These are phyloP conservation scores for Arxiozyma heterogenica DNA, from an alignment of 1,139 yeast species.

Conservation along the genomic window DNA sequence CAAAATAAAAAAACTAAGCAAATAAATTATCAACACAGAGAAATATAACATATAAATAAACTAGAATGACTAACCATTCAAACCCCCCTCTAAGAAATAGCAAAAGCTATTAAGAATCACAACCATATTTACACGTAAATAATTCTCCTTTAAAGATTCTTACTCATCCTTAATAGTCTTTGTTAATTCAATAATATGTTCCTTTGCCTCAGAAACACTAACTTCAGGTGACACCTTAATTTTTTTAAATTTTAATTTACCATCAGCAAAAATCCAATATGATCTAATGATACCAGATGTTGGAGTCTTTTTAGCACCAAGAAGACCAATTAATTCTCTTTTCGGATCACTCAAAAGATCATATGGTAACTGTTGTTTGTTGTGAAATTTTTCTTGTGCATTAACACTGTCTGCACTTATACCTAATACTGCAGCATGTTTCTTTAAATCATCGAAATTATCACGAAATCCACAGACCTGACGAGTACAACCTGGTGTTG, in stretches of 20 bases:
- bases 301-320: constrained; percentile 74
- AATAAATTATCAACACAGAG: background rate
- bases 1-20: background rate
- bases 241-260: constrained; percentile 54
- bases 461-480: constrained; percentile 87
- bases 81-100: too few relatives aligned
- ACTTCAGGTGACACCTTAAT: constrained; percentile 72
- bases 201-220: constrained; percentile 56
- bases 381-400: constrained; percentile 67
- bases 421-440: constrained; percentile 52
- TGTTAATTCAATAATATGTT: constrained; percentile 36
- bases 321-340: constrained; percentile 53
- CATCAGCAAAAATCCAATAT: constrained; percentile 82
- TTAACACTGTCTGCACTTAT: constrained; percentile 65
- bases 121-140: background rate
- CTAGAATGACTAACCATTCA: background rate
- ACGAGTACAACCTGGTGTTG: constrained; percentile 91
- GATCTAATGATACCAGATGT: constrained; percentile 65
- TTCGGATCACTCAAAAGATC: constrained; percentile 70
- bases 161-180: constrained; percentile 3
- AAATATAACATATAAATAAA: background rate
- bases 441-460: constrained; percentile 45
- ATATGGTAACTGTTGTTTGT: constrained; percentile 64
- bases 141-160: too few relatives aligned
- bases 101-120: background rate